These are phyloP conservation scores for Rhododendron henanense DNA, from an alignment of 148 eudicot genomes.

Conservation along the genomic window DNA sequence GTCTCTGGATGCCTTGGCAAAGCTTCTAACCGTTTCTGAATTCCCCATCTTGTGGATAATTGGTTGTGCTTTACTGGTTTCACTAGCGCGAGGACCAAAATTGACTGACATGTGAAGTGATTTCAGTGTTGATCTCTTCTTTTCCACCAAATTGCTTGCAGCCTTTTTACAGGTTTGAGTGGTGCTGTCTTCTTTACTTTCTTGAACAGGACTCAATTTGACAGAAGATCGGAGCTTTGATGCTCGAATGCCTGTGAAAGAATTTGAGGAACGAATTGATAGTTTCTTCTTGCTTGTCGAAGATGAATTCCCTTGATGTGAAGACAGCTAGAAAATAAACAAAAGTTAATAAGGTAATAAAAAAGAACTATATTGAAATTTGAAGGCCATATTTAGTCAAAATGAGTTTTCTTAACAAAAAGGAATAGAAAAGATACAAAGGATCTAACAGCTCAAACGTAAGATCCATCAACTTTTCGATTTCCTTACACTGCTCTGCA, in stretches of 20 bases:
- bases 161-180: slow-evolving; percentile 21
- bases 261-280: slow-evolving; percentile 21
- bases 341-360: not conserved
- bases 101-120: slow-evolving; percentile 48
- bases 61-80: slow-evolving; percentile 31
- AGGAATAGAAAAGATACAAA: not conserved
- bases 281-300: slow-evolving; percentile 31
- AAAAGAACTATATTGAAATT: not conserved
- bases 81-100: slow-evolving; percentile 20
- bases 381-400: not conserved
- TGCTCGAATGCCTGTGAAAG: slow-evolving; percentile 16
- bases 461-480: not conserved
- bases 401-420: not conserved
- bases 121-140: slow-evolving; percentile 25
- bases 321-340: slow-evolving; percentile 31
- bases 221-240: slow-evolving; percentile 36
- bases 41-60: slow-evolving; percentile 27
- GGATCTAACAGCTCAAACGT: not conserved
- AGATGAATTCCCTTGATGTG: slow-evolving; percentile 22
- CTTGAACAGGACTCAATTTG: slow-evolving; percentile 28
- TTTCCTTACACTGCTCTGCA: not conserved
- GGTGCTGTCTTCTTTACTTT: slow-evolving; percentile 23
- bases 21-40: slow-evolving; percentile 36
- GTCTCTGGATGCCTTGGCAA: slow-evolving; percentile 37
- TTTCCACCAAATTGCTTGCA: slow-evolving; percentile 25